Base-by-base conservation (phyloP, 305 asterid genomes). In the Salvia sclarea region DNA sequence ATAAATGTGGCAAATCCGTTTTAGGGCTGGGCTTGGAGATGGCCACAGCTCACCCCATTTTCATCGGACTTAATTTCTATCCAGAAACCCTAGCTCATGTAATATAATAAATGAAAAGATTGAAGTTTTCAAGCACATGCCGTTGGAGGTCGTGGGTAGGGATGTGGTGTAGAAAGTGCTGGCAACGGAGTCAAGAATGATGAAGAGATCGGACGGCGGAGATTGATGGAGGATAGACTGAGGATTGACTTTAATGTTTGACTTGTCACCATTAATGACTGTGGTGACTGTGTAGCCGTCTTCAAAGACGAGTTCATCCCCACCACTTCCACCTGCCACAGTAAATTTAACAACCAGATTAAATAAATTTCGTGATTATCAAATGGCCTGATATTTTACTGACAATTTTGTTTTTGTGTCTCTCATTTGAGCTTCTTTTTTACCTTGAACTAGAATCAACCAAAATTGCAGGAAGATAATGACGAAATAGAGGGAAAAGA, bases 241-340 rank as follows among this genome's bases (percentile, higher is more conserved):
- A 77, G 97, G 96, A 16, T 81, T 81, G 69, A 92, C 62, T 16
- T 66, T 64, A 58, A 74, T 6, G 69, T 59, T 75, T 24, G 83
- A 68, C 83, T 90, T 88, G 83, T 92, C 69, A 33, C 98, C 98
- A 66, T 85, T 77, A 57, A 88, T 59, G 73, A 89, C 68, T 37
- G 96, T 92, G 82, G 54, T 84, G 71, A 92, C 95, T 54, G 88
- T 76, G 82, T 92, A 92, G 66, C 98, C 96, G 35, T 83, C 88
- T 78, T 89, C 98, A 44, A 62, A 81, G 69, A 84, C 25, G 78
- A 84, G 48, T 17, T 71, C n/a, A n/a, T n/a, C 64, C 47, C 78
- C 81, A 33, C 78, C 80, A 31, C 67, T 76, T 67, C 75, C 60
- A 59, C 49, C 76, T 13, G 66, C 79, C 61, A 55, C 77, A 71